Percentiles rank a stretch among this genome's conserved stretches.
Evolutionary conservation across 2,329 filamentous ascomycete species (phyloP).

Genomic region (Ophiocordyceps australis): DNA sequence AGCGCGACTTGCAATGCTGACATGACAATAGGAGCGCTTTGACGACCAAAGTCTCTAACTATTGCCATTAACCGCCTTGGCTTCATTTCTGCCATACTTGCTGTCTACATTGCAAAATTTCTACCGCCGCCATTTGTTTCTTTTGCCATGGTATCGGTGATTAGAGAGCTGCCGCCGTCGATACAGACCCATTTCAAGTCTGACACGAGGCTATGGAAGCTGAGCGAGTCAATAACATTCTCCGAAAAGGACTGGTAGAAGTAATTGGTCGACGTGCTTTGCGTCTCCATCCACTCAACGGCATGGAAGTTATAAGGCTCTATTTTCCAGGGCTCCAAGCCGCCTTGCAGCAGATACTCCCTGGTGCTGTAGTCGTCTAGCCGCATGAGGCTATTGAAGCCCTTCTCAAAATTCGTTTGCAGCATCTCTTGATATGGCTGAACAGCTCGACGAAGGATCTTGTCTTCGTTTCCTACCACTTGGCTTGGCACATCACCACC

Average conservation of each 20-base stretch:
- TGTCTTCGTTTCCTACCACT: slow-evolving; percentile 2
- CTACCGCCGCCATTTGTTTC: too few species aligned
- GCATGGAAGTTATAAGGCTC: slow-evolving; percentile 3
- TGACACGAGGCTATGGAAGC: slow-evolving; percentile 8
- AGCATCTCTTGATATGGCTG: slow-evolving; percentile 1
- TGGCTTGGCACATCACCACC: slow-evolving; percentile 3
- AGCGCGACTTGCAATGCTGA: too few species aligned
- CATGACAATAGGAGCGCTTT: too few species aligned
- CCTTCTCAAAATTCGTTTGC: slow-evolving; percentile 1
- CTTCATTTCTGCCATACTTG: too few species aligned
- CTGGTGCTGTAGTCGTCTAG: slow-evolving; percentile 6
- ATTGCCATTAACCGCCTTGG: too few species aligned
- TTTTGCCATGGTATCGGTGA: slow-evolving; percentile 27
- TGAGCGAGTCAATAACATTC: slow-evolving; percentile 13
- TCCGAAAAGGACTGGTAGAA: slow-evolving; percentile 17
- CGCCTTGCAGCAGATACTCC: slow-evolving; percentile 6
- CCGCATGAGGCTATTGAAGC: slow-evolving; percentile 2
- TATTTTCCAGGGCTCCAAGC: slow-evolving; percentile 1
- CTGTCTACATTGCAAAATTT: too few species aligned
- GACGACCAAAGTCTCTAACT: too few species aligned
- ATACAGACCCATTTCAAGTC: slow-evolving; percentile 2
- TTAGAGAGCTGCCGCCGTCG: slow-evolving; percentile 1
- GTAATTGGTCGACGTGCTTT: slow-evolving; percentile 8
- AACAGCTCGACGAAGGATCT: slow-evolving; percentile 1
- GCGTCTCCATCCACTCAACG: slow-evolving; percentile 7